A percentile compares a stretch with the other conserved stretches of the same genome.
phyloP scores from a whole-genome alignment of 2,329 filamentous ascomycete genomes.

The Blastomyces emzantsi region DNA sequence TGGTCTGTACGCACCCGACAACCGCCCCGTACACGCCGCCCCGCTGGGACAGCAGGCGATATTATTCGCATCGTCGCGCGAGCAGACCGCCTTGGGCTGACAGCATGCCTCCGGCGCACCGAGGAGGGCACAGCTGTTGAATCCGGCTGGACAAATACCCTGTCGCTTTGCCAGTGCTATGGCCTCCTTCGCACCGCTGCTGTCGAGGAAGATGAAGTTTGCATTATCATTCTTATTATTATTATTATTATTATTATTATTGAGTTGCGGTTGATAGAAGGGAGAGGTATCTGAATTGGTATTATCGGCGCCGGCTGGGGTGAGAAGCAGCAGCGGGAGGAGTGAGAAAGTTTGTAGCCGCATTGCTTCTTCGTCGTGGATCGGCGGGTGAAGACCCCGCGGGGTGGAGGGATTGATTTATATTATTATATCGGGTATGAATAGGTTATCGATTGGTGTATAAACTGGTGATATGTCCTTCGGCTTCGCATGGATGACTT shows the following conservation, averaged over 20 bases:
- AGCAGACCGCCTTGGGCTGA: constrained; percentile 44
- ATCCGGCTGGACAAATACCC: constrained; percentile 43
- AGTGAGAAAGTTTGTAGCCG: not conserved
- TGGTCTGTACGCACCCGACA: constrained; percentile 26
- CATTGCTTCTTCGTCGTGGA: not conserved
- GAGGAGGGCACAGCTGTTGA: constrained; percentile 45
- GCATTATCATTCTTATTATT: constrained; percentile 6
- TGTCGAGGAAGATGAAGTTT: constrained; percentile 5
- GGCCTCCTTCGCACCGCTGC: constrained; percentile 9
- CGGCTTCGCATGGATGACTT: no score
- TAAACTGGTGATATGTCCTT: no score
- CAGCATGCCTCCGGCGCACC: constrained; percentile 50
- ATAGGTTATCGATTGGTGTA: no score
- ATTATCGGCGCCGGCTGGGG: not conserved
- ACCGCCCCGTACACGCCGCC: constrained; percentile 49
- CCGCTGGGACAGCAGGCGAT: constrained; percentile 54
- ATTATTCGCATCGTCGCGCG: constrained; percentile 47
- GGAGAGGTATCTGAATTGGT: constrained; percentile 5
- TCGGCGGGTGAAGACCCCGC: not conserved
- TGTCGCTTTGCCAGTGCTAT: constrained; percentile 17
- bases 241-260: no score
- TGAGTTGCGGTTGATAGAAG: constrained; percentile 10
- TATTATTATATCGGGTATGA: no score
- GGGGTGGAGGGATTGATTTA: not conserved
- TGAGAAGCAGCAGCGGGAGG: not conserved